Base-by-base conservation (phyloP, 2,329 filamentous ascomycete genomes). In the Gaeumannomyces sp. region DNA sequence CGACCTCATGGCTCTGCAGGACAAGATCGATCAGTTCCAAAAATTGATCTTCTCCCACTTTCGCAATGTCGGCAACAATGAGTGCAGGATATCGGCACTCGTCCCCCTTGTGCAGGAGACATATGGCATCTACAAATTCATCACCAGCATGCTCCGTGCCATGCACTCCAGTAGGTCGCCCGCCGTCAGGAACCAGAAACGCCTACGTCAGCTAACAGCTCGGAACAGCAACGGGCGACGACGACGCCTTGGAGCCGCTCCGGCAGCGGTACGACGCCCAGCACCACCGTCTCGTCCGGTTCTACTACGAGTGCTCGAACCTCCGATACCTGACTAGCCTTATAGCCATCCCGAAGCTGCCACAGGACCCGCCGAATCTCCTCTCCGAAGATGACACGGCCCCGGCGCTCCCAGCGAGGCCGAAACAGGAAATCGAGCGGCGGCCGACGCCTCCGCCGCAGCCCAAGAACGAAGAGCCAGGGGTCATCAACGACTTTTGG, bases 221-320 rank as follows among this genome's bases (percentile, higher is more conserved):
- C 29, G n/a, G n/a, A 38, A 64, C 28, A 90, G 90, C 92, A 60
- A 95, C 95, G 16, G 94, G 95, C 65, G 95, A 99, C 72, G 91
- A 96, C 68, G 95, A 97, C 66, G 94, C 93, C 8, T 83, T 99
- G 60, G 89, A 93, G 69, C 95, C 94, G 1, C 85, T 99, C 8
- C 89, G 94, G 65, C 86, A 89, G 67, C 85, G 94, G 72, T 99
- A 98, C 75, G 90, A 97, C 75, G 93, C 95, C 19, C 95, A 98
- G 73, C 95, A 99, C 76, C 94, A 98, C 80, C 91, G 95, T 25
- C 85, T 99, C 22, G 91, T 97, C 74, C 95, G 96, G 73, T 99
- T 98, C 79, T 99, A 99, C 79, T 98, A 98, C 77, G 95, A 99
- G 78, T 99, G 95, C 78, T 97, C 95, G 14, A 99, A 98, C 76